Base-by-base conservation (phyloP, 176 grass and related monocot genomes). In the Juncus effusus region DNA sequence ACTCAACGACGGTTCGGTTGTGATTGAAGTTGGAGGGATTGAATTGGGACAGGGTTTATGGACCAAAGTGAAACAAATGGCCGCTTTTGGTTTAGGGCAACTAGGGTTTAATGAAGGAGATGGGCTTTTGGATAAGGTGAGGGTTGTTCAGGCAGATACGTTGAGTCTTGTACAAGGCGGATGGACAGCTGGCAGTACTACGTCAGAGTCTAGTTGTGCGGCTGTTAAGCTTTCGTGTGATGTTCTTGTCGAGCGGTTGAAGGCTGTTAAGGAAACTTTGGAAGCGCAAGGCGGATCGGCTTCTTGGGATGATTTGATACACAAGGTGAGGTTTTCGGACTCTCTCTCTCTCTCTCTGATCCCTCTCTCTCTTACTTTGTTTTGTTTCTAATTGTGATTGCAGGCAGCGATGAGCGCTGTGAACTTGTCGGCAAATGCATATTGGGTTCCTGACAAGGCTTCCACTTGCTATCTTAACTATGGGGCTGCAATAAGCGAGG, bases 31-130 rank as follows among this genome's bases (percentile, higher is more conserved):
- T 79, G 93, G 93, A 86, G 93, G 93, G 42, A 89, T 96, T 79
- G 93, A 96, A 52, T 60, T 96, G 78, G 93, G 93, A 4, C 93
- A 96, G 77, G 92, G 93, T 11, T 82, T 96, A 63, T 91, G 84
- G 87, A 96, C 93, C 72, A 96, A 96, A 81, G 93, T 96, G 71
- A 96, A 82, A 69, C 93, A 96, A 76, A 88, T 91, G 85, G 16
- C 77, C 45, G 88, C 93, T 9, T 96, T 86, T 70, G 71, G 76
- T 78, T 77, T 96, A 76, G 88, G 93, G 41, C 82, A 86, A 73
- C 56, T 96, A 63, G 90, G 84, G 74, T 28, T 54, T 82, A 83
- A 86, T 79, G 44, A 11, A 79, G 85, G 72, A 73, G 69, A 85
- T 67, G 72, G 74, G 10, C 82, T 96, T 61, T 69, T 91, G 61